Evolutionary conservation across 257 asterid genomes (phyloP), one percentile per base, ranked within the genome.

Genomic region (Galeopsis tetrahit): DNA sequence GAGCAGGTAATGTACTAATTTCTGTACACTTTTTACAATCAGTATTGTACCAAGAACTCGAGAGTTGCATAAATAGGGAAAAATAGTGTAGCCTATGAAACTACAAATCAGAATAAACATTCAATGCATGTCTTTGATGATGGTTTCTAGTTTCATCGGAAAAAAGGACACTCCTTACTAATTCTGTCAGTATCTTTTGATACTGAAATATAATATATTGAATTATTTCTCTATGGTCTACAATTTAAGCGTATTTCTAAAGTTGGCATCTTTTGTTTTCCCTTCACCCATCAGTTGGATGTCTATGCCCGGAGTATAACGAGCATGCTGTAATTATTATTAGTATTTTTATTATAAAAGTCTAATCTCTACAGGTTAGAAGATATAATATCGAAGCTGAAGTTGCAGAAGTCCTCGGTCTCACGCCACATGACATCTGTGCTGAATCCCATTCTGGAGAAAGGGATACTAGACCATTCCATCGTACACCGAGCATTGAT

Each of bases 381-480:
- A 76, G 96, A 94, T 82, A 88, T 91, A 68, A 89, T 94, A 53
- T 63, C 91, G 42, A 94, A 85, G 88, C 77, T 94, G 73, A 79
- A 90, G 77, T 70, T 91, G 66, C 95, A 85, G 72, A 87, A 85
- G 75, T 56, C 96, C 3, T 84, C 96, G n/a, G 99, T 94, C 44
- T 32, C 76, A 38, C 98, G 98, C 11, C 96, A 94, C 83, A 89
- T 94, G 98, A 44, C 88, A 40, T 71, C 89, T 28, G 90, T 86
- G 62, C 97, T 94, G 75, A 90, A 85, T 75, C 97, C 97, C 69
- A 85, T 94, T 72, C 58, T 94, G 75, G 99, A 94, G 84, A 94
- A 94, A 79, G 96, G 97, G 67, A 88, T 94, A 75, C 73, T 94
- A 58, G 93, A 87, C 84, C 99, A 94, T 82, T 91, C 97, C n/a